Conservation (phyloP, 2,329 filamentous ascomycete species). For the Aureobasidium lini region DNA sequence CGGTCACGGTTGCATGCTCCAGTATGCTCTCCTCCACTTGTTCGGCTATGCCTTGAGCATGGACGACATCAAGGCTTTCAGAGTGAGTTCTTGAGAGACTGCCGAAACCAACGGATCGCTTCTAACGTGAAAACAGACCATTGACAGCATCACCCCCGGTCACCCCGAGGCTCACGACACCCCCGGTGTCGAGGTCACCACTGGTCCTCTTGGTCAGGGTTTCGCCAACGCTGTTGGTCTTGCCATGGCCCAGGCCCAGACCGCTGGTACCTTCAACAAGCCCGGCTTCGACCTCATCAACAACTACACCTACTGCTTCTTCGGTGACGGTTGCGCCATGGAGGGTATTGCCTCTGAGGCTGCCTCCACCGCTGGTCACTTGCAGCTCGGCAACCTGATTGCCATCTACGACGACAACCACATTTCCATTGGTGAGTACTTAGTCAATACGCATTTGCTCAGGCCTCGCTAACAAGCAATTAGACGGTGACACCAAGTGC, state of each 20-base stretch:
- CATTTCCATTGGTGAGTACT: slow-evolving; percentile 64
- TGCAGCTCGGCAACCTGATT: slow-evolving; percentile 97
- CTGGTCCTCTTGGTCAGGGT: slow-evolving; percentile 94
- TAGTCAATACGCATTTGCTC: not conserved
- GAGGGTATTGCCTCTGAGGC: slow-evolving; percentile 95
- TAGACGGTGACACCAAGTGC: slow-evolving; percentile 88
- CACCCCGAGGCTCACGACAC: slow-evolving; percentile 97
- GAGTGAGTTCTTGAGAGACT: slow-evolving; percentile 57
- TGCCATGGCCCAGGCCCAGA: slow-evolving; percentile 91
- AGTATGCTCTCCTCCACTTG: slow-evolving; percentile 95
- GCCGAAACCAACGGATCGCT: slow-evolving; percentile 23
- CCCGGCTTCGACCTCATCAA: slow-evolving; percentile 82
- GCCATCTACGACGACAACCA: slow-evolving; percentile 98
- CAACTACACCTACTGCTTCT: slow-evolving; percentile 96
- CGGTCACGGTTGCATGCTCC: slow-evolving; percentile 98
- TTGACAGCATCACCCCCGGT: slow-evolving; percentile 80
- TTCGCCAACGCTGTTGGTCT: slow-evolving; percentile 96
- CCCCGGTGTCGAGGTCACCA: slow-evolving; percentile 94
- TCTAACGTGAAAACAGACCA: slow-evolving; percentile 38
- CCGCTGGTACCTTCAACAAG: slow-evolving; percentile 91
- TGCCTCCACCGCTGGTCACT: slow-evolving; percentile 83
- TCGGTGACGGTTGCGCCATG: slow-evolving; percentile 97
- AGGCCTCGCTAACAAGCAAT: not conserved
- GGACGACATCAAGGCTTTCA: slow-evolving; percentile 93
- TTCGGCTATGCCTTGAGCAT: slow-evolving; percentile 83